A percentile compares a stretch with the other conserved stretches of the same genome.
Conservation (phyloP, 768 basidiomycete species). For the Pleurotus giganteus region DNA sequence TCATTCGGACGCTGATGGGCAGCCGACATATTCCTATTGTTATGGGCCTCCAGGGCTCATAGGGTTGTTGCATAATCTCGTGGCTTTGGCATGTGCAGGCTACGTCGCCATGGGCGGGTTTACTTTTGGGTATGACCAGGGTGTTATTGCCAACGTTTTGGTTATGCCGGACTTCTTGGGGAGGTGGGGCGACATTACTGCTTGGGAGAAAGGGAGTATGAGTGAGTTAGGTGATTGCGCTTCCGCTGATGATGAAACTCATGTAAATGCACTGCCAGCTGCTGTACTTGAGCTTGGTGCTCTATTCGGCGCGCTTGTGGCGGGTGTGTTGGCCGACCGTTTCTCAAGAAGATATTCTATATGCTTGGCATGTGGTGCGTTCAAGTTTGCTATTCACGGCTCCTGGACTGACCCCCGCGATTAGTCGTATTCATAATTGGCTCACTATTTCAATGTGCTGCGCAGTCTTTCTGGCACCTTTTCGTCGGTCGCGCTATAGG, state of each 20-base stretch:
- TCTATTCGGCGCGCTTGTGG: constrained; percentile 66
- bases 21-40: constrained; percentile 53
- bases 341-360: constrained; percentile 70
- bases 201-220: constrained; percentile 74
- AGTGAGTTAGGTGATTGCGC: constrained; percentile 43
- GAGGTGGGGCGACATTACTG: constrained; percentile 62
- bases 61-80: constrained; percentile 64
- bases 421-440: constrained; percentile 71
- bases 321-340: constrained; percentile 67
- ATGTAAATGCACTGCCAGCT: constrained; percentile 38
- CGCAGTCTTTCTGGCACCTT: constrained; percentile 53
- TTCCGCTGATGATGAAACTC: background rate
- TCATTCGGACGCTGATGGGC: constrained; percentile 23
- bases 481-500: constrained; percentile 73
- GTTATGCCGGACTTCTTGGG: constrained; percentile 75
- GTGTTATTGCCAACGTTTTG: constrained; percentile 82
- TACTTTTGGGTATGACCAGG: constrained; percentile 83
- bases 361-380: constrained; percentile 63
- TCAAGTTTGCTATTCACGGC: background rate
- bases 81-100: constrained; percentile 63
- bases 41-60: constrained; percentile 71
- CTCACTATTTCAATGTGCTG: constrained; percentile 64
- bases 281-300: constrained; percentile 78
- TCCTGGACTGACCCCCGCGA: background rate
- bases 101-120: constrained; percentile 78